These are phyloP conservation scores for Cyanodermella asteris DNA, from an alignment of 2,329 filamentous ascomycete genomes.

Conservation along the genomic window DNA sequence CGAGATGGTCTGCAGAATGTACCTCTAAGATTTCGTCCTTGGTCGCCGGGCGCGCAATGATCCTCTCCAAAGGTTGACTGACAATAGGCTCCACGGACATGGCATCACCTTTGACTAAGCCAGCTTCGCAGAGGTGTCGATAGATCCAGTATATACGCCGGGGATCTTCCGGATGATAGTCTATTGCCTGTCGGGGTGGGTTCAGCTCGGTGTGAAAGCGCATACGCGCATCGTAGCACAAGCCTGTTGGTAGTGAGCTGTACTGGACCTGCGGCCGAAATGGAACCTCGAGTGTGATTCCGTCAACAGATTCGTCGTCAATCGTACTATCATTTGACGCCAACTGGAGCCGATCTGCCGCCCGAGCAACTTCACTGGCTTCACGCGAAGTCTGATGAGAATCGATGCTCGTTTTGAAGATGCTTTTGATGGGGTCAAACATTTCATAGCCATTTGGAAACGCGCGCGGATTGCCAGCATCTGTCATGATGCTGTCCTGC, in stretches of 20 bases:
- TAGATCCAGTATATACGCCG: slow-evolving; percentile 84
- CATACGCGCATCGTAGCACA: slow-evolving; percentile 89
- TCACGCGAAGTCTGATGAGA: too few species aligned
- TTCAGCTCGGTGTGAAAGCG: slow-evolving; percentile 80
- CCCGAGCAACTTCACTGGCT: too few species aligned
- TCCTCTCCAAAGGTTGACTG: slow-evolving; percentile 40
- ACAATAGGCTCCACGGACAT: slow-evolving; percentile 28
- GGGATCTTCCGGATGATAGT: slow-evolving; percentile 87
- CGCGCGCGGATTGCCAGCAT: too few species aligned
- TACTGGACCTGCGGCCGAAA: too few species aligned
- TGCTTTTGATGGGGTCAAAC: too few species aligned
- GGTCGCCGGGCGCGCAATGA: slow-evolving; percentile 56
- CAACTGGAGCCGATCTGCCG: too few species aligned
- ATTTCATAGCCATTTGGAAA: too few species aligned
- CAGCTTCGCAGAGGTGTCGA: slow-evolving; percentile 62
- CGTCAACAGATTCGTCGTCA: too few species aligned
- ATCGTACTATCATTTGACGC: too few species aligned
- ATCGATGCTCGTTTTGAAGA: too few species aligned
- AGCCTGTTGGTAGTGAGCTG: slow-evolving; percentile 49
- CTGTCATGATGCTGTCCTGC: too few species aligned
- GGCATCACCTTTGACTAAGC: slow-evolving; percentile 42
- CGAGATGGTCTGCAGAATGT: slow-evolving; percentile 55
- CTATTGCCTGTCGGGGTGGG: slow-evolving; percentile 16
- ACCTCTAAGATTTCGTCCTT: slow-evolving; percentile 59
- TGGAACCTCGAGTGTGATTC: too few species aligned